A percentile compares a stretch with the other conserved stretches of the same genome.
Evolutionary conservation across 805 yeast species (phyloP).

Genomic region (Ogataea corticis): DNA sequence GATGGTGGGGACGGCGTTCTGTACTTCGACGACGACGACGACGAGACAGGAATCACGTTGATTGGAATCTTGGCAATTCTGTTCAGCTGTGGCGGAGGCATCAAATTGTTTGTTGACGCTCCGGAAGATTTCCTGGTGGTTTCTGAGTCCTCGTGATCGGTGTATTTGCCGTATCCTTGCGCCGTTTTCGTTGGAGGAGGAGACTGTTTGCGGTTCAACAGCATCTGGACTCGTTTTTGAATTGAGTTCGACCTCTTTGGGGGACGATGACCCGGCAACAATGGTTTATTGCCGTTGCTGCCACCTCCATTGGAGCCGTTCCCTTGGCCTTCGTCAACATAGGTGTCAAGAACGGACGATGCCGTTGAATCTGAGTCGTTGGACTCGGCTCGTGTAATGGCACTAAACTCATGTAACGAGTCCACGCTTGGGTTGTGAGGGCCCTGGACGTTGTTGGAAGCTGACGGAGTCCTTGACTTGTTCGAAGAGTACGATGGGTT

Average conservation of each 20-base stretch:
- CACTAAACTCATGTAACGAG: conserved; percentile 23
- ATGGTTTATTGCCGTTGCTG: conserved; percentile 10
- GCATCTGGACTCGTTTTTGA: conserved; percentile 54
- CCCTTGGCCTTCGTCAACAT: conserved; percentile 13
- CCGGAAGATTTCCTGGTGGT: not conserved
- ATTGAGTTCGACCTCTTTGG: conserved; percentile 42
- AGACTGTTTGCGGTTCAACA: conserved; percentile 43
- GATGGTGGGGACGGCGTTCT: conserved; percentile 27
- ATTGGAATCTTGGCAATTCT: conserved; percentile 22
- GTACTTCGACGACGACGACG: conserved; percentile 13
- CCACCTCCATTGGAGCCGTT: not conserved
- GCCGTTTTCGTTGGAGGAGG: conserved; percentile 64
- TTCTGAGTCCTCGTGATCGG: conserved; percentile 37
- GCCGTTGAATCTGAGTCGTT: conserved; percentile 11
- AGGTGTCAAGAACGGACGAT: conserved; percentile 16
- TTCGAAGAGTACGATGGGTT: conserved; percentile 21
- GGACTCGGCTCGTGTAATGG: conserved; percentile 13
- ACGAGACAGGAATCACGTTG: conserved; percentile 15
- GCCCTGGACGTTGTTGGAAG: conserved; percentile 9
- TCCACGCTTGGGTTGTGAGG: conserved; percentile 22
- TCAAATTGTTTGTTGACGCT: not conserved
- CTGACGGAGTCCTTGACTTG: conserved; percentile 20
- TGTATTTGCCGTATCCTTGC: conserved; percentile 77
- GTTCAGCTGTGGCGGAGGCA: conserved; percentile 22
- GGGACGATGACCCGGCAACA: conserved; percentile 25